Evolutionary conservation across 805 yeast species (phyloP), one percentile per base, ranked within the genome.

Genomic region (Zygosaccharomyces bisporus): DNA sequence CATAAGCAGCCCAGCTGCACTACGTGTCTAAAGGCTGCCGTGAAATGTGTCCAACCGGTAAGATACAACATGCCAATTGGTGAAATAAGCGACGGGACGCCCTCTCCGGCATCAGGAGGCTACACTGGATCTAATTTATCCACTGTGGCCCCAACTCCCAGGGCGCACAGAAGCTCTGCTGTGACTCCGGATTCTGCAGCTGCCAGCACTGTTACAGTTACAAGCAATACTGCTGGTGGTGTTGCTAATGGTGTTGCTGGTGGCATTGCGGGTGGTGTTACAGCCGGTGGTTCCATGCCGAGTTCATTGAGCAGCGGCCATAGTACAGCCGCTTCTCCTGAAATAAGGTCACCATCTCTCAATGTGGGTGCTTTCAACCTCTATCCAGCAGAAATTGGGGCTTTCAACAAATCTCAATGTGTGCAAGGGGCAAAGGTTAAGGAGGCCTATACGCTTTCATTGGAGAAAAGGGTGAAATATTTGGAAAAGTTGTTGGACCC

Each of bases 1-100:
- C 85, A 80, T 44, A 68, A 81, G 38, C 60, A 74, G 9, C 86
- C 86, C 5, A 70, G 78, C 39, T 81, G 87, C 54, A 77, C 85
- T 4, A 79, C 80, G 33, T 81, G 87, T 63, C 64, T 80, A 43
- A 79, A 79, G 54, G 81, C 86, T 1, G 80, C 77, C 24, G 79
- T 74, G 5, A 66, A 72, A 46, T 81, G 87, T 58, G 68, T 80
- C 5, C 83, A 81, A 57, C 88, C 88, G 0, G 80, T 76, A 4
- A 72, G 79, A 41, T 80, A 80, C 50, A 72, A 75, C 1, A 19
- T 41, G 18, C 18, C 24, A 12, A n/a, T 16, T 17, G 29, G 41
- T 9, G 33, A 17, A 8, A 27, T 16, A 10, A 20, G 31, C 34
- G 29, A 34, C 8, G 43, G 34, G 16, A 23, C 27, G n/a, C 20